These are phyloP conservation scores for Patellifolia procumbens DNA, from an alignment of 179 eudicot species.

Conservation along the genomic window DNA sequence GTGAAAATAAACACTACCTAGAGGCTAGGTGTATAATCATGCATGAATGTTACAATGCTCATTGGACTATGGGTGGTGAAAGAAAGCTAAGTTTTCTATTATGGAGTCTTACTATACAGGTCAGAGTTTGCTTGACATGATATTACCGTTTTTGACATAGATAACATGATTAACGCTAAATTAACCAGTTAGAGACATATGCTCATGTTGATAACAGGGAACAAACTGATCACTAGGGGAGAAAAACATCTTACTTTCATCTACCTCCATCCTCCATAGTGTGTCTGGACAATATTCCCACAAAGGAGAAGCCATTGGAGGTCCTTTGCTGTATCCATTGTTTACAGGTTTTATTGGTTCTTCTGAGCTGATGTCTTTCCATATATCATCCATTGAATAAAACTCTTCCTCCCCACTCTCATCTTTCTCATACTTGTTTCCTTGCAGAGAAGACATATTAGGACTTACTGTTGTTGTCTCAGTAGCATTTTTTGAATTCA, in stretches of 20 bases:
- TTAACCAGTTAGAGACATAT: slow-evolving; percentile 37
- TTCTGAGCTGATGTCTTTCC: slow-evolving; percentile 74
- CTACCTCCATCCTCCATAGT: slow-evolving; percentile 53
- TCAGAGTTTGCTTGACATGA: slow-evolving; percentile 25
- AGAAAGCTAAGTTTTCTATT: slow-evolving; percentile 31
- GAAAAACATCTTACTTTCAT: slow-evolving; percentile 47
- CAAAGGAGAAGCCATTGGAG: slow-evolving; percentile 49
- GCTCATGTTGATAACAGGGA: slow-evolving; percentile 33
- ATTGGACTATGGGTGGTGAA: slow-evolving; percentile 25
- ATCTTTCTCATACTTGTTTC: slow-evolving; percentile 24
- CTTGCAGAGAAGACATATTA: slow-evolving; percentile 36
- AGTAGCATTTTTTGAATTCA: slow-evolving; percentile 28
- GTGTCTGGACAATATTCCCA: slow-evolving; percentile 68
- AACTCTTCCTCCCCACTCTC: slow-evolving; percentile 32
- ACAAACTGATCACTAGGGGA: slow-evolving; percentile 45
- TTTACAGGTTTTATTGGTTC: slow-evolving; percentile 46
- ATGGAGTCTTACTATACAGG: slow-evolving; percentile 30
- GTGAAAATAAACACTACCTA: slow-evolving; percentile 27
- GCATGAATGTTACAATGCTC: slow-evolving; percentile 30
- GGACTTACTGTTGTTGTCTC: slow-evolving; percentile 44
- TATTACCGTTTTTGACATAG: slow-evolving; percentile 28
- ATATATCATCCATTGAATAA: slow-evolving; percentile 84
- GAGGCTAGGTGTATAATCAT: slow-evolving; percentile 19
- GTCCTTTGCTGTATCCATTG: slow-evolving; percentile 39
- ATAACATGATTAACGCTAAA: slow-evolving; percentile 13